Base-by-base conservation (phyloP, 2,329 filamentous ascomycete species). In the Myrmaecium sp. region DNA sequence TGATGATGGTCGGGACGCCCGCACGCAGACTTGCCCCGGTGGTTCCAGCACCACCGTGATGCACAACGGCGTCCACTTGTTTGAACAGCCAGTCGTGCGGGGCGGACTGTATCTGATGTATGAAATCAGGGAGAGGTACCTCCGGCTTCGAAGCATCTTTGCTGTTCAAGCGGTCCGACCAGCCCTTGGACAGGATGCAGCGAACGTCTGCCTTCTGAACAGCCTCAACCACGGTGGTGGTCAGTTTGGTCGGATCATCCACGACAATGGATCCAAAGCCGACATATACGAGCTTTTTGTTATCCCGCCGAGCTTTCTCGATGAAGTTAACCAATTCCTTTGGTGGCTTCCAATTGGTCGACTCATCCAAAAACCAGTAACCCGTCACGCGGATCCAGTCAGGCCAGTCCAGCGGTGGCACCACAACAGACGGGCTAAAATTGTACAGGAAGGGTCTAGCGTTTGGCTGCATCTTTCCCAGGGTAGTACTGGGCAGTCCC, bases 361-460 rank as follows among this genome's bases (percentile, higher is more conserved):
- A 41, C 49, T 94, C 86, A 38, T 93, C 77, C 25, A 98, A 57
- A 52, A 98, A 95, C 89, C 89, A 98, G 55, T 98, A 95, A 0
- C 89, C 89, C 0, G 89, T 95, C 5, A 95, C 81, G 22, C 82
- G 72, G 47, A 98, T 89, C 89, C 89, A 98, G 50, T 95, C 89
- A 21, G 81, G 86, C 54, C 84, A 98, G 54, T 98, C 89, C 2
- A 94, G 62, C 10, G 89, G 89, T 15, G 84, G 86, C 2, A 80
- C 72, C n/a, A 98, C 89, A 8, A 98, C 89, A 7, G 72, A 78
- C 1, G 84, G 82, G 30, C 81, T 92, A 50, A 94, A 95, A 54
- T 94, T 95, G 60, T 98, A 98, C 23, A 98, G 54, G 52, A 98
- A 98, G 0, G 89, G 89, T n/a, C 94, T 82, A 49, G 92, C 91